Base-by-base conservation (phyloP, 1,284 basidiomycete species). In the Papiliotrema flavescens region DNA sequence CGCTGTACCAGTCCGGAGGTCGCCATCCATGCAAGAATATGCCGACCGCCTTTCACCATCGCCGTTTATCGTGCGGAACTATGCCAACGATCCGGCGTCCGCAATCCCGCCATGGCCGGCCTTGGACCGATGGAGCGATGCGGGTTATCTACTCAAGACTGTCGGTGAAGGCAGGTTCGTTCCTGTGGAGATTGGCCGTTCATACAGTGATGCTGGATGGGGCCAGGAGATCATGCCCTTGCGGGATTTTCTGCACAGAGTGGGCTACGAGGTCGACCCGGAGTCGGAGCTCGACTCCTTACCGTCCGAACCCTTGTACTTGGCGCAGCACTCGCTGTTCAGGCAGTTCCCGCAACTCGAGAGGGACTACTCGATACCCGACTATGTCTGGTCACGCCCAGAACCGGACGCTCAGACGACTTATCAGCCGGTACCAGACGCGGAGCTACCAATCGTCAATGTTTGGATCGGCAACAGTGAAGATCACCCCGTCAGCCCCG, bases 291-390 rank as follows among this genome's bases (percentile, higher is more conserved):
- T 11, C 28, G 32, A 46, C 3, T n/a, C 46, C 17, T 34, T 17
- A 14, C 36, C 22, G 17, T 51, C 50, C 4, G 45, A 45, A 5
- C 71, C 74, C 14, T 66, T 87, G n/a, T 98, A 98, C 73, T 83
- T 98, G 34, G 95, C 95, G 0, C 95, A 98, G 67, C 87, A 98
- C 74, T 82, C 85, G 60, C 81, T 98, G 7, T 81, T 94, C 60
- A 79, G 77, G 26, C 95, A 98, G 71, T 92, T 98, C 63, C 92
- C 91, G 1, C 71, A 75, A 1, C 79, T 98, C 26, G 79, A 82
- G 49, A 75, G 80, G 11, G 95, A 98, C 67, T 84, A 95, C 47
- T 60, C 82, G 13, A 66, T 89, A 6, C 94, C 95, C 0, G 93
- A 97, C 72, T 93, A 94, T 68, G 86, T 90, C 23, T 96, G 89